Conservation (phyloP, 1,139 yeast species). For the Hanseniaspora gamundiae region DNA sequence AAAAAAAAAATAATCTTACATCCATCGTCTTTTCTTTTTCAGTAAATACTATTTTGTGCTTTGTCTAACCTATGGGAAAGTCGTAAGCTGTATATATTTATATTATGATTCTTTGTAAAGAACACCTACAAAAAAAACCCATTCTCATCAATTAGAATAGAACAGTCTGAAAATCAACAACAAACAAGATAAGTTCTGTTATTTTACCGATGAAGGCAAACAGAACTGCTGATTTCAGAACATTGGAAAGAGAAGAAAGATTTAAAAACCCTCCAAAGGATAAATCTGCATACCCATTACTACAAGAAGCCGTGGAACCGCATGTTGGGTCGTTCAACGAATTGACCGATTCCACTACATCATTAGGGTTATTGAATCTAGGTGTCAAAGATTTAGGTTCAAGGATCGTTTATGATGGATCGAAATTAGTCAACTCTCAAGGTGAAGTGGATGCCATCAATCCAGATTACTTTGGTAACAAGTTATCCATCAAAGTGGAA, state of each 20-base stretch:
- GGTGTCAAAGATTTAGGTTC: constrained; percentile 85
- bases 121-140: neutral
- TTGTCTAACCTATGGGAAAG: too few species aligned
- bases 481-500: constrained; percentile 66
- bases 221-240: constrained; percentile 48
- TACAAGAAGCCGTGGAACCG: constrained; percentile 83
- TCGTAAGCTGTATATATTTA: too few species aligned
- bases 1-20: too few species aligned
- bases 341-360: constrained; percentile 52
- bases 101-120: too few species aligned
- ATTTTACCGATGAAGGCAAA: constrained; percentile 20
- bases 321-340: constrained; percentile 96
- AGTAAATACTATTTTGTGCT: neutral
- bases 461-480: constrained; percentile 64
- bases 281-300: constrained; percentile 66
- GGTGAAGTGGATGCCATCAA: constrained; percentile 11
- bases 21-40: neutral
- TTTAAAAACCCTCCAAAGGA: constrained; percentile 86
- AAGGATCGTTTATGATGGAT: constrained; percentile 73
- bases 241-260: constrained; percentile 77
- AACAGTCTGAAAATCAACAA: constrained; percentile 4
- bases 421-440: constrained; percentile 27
- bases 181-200: constrained; percentile 18
- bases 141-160: too few species aligned
- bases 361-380: constrained; percentile 56